Percentiles rank a stretch among this genome's conserved stretches.
These are phyloP conservation scores for Verticillium nubilum DNA, from an alignment of 2,329 filamentous ascomycete genomes.

Conservation along the genomic window DNA sequence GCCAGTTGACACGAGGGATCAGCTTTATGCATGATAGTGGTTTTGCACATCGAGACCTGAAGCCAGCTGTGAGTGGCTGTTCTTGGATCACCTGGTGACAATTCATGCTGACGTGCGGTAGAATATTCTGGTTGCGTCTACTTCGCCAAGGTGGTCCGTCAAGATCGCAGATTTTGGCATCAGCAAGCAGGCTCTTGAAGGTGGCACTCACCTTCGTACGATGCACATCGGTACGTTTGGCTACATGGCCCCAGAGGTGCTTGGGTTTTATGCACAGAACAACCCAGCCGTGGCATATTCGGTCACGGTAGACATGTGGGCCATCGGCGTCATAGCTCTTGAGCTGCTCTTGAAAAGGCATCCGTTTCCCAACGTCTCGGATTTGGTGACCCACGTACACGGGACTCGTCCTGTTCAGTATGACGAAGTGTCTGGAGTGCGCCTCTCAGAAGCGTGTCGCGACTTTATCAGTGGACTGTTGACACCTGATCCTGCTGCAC, in stretches of 20 bases:
- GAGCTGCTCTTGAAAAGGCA: neutral
- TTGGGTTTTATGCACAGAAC: neutral
- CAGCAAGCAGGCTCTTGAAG: conserved; percentile 12
- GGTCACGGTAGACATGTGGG: conserved; percentile 16
- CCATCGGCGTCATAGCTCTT: conserved; percentile 13
- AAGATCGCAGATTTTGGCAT: conserved; percentile 18
- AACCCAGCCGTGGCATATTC: neutral
- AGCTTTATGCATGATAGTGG: conserved; percentile 12
- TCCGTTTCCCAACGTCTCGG: neutral
- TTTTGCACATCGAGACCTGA: conserved; percentile 15
- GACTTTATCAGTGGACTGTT: neutral
- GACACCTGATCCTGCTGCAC: neutral
- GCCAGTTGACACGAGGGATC: conserved; percentile 11
- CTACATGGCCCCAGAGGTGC: conserved; percentile 15
- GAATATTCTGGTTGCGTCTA: conserved; percentile 14
- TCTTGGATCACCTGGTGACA: neutral
- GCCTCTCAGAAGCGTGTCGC: neutral
- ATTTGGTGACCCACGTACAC: neutral
- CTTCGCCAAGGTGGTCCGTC: conserved; percentile 12
- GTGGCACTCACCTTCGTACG: neutral
- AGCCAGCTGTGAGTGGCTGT: conserved; percentile 6
- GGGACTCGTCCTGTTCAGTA: neutral
- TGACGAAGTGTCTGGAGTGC: neutral
- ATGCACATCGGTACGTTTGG: conserved; percentile 7
- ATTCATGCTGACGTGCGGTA: neutral